These are phyloP conservation scores for Lentinula boryana DNA, from an alignment of 768 basidiomycete genomes.

Conservation along the genomic window DNA sequence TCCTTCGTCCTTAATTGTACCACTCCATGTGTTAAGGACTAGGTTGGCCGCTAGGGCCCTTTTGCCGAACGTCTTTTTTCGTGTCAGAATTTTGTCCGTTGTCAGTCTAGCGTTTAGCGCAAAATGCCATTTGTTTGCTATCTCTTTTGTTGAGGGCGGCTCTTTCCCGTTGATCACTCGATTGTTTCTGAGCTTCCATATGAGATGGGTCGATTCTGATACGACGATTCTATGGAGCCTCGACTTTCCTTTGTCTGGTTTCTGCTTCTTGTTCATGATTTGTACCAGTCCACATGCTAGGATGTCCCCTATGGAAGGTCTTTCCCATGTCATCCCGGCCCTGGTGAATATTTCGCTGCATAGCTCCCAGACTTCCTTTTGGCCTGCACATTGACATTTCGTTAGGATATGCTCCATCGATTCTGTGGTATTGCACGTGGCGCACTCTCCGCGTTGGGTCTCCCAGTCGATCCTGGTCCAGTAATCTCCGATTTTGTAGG, in stretches of 20 bases:
- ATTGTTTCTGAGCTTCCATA: conserved; percentile 22
- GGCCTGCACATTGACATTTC: conserved; percentile 17
- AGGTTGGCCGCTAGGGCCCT: too few relatives aligned
- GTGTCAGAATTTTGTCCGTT: too few relatives aligned
- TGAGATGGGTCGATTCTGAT: conserved; percentile 21
- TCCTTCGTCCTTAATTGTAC: too few relatives aligned
- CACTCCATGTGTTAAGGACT: too few relatives aligned
- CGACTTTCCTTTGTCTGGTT: conserved; percentile 5
- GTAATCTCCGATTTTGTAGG: neutral
- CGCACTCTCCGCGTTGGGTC: neutral
- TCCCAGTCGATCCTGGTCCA: neutral
- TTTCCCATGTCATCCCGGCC: conserved; percentile 7
- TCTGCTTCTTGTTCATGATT: neutral
- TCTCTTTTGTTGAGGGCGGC: too few relatives aligned
- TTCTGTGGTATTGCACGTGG: conserved; percentile 14
- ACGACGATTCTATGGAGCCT: conserved; percentile 18
- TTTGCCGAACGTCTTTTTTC: too few relatives aligned
- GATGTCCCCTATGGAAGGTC: conserved; percentile 12
- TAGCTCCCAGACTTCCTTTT: conserved; percentile 17
- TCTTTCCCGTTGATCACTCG: conserved; percentile 13
- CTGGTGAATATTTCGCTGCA: conserved; percentile 14
- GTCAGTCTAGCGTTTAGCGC: too few relatives aligned
- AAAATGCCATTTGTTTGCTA: too few relatives aligned
- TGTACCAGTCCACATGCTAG: conserved; percentile 11
- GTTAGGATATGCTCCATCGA: conserved; percentile 23